phyloP scores from a whole-genome alignment of 2,329 filamentous ascomycete genomes.

The Diatrype stigma region DNA sequence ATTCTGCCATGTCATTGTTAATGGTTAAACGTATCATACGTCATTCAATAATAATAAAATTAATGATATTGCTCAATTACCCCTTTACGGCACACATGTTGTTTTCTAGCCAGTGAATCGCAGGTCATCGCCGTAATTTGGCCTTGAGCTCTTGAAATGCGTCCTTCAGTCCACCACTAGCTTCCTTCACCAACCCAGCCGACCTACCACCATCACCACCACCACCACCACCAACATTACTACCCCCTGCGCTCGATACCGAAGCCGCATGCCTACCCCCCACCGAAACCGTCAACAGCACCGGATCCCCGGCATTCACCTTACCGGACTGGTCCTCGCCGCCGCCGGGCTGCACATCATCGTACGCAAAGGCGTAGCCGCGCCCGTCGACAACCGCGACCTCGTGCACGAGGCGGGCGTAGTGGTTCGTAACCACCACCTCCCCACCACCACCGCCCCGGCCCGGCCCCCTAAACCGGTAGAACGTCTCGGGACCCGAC shows the following conservation, averaged over 20 bases:
- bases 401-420: conserved; percentile 52
- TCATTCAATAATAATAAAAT: too few species aligned
- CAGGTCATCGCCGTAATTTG: too few species aligned
- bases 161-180: background rate
- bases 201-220: background rate
- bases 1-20: too few species aligned
- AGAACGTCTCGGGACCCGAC: conserved; percentile 32
- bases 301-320: conserved; percentile 48
- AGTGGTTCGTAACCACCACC: conserved; percentile 50
- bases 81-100: too few species aligned
- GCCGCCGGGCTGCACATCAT: conserved; percentile 51
- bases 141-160: background rate
- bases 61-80: too few species aligned
- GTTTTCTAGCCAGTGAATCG: too few species aligned
- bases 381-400: conserved; percentile 47
- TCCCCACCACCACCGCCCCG: background rate
- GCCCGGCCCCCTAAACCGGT: conserved; percentile 16
- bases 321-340: conserved; percentile 52
- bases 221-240: background rate
- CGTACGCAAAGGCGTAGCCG: conserved; percentile 59
- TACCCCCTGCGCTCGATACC: background rate
- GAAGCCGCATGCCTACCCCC: conserved; percentile 36
- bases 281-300: conserved; percentile 45
- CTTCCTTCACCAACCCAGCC: background rate
- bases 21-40: background rate